Base-by-base conservation (phyloP, 148 eudicot genomes). In the Diospyros kaki region DNA sequence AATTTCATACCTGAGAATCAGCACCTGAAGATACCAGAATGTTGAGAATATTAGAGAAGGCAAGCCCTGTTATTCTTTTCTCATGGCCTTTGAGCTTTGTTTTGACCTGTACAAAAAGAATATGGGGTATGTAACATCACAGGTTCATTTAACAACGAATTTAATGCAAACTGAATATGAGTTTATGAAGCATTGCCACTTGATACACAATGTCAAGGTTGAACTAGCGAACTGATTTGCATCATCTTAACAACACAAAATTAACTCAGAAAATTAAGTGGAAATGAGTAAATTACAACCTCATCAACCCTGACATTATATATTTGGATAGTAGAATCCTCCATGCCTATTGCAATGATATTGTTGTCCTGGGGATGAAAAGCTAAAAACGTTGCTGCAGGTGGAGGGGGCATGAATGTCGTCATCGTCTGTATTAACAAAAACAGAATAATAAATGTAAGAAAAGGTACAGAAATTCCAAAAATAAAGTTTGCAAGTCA, bases 341-440 rank as follows among this genome's bases (percentile, higher is more conserved):
- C 97, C 97, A 93, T 89, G 80, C 98, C 98, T 73, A 93, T 90
- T 46, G 96, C 98, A 79, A 93, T 85, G n/a, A 90, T 87, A 76
- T 93, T 93, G 71, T 93, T 90, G 83, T 93, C 98, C 73, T 84
- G 90, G 52, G 96, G 96, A 84, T 93, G 95, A 74, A 93, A 90
- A 44, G 91, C 97, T 80, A 93, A 79, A 87, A 87, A 93, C 17
- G 98, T 89, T 75, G 93, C 97, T 54, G 93, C 91, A 28, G 98
- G 98, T 75, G 98, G 96, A 73, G 98, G 83, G 40, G 93, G 89
- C 96, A 90, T 93, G 86, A 89, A 93, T 63, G 92, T 89, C 2
- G 96, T 89, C 96, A 93, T 87, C 2, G 93, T 93, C 98, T 93
- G 87, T 81, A 87, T 81, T 65, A 58, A 50, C 51, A 66, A 76